Base-by-base conservation (phyloP, 106 monocot genomes). In the Agapanthus africanus region DNA sequence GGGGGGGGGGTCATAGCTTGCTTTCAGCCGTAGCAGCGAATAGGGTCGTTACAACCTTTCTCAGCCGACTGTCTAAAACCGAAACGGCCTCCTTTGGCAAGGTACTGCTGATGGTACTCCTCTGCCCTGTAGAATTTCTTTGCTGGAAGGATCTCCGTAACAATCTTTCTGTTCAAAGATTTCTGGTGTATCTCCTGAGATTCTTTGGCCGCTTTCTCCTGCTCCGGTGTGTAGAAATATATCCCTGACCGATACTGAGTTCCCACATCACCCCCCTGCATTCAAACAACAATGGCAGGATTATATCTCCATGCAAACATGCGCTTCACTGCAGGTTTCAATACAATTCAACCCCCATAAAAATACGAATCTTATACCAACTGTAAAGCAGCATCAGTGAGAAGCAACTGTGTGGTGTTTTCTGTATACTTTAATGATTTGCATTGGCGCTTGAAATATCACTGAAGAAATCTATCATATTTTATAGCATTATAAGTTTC, bases 61-160 rank as follows among this genome's bases (percentile, higher is more conserved):
- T 54, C 56, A 15, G 88, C 68, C 18, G 95, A 92, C 73, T 97
- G 95, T 35, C 63, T 76, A 38, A 81, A 84, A 34, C 91, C 95
- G 63, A 87, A 91, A 37, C 95, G 88, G 1, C 91, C 91, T 0
- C 95, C 95, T 75, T 92, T 97, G 28, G 65, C 86, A 37, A 97
- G 86, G 64, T 97, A 97, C 74, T 92, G 95, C 77, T 97, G 95
- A 52, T 97, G 95, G 76, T 97, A 89, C 72, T 97, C 95, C 70
- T 97, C 95, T 28, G 95, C 95, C 22, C 77, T 63, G 74, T 97
- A 92, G 72, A 92, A 97, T 65, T 87, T 92, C 73, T 89, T 91
- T 30, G 95, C 88, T 2, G 87, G 95, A 47, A 97, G 88, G 51
- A 97, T 97, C 69, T 97, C 95, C 0, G 95, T 97, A 7, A 97